Evolutionary conservation across 2,329 filamentous ascomycete genomes (phyloP), one percentile per base, ranked within the genome.

Genomic region (Aspergillus texensis): DNA sequence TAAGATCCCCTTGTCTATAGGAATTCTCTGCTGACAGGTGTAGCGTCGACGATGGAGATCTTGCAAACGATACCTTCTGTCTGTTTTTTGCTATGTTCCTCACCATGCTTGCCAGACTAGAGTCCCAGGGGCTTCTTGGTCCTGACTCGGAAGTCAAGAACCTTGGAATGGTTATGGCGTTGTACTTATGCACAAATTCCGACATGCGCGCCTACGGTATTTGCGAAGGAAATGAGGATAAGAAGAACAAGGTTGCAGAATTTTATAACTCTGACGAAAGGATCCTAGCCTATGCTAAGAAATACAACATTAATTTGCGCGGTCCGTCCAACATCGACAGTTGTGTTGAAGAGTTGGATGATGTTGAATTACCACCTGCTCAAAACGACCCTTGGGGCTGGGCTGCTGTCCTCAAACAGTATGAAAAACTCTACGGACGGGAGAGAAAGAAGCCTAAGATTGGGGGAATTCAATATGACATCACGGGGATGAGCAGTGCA

Each of bases 401-500:
- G 57, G n/a, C 52, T 12, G 39, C 30, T 24, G 32, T 32, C 19
- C 32, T 58, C 24, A 55, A 61, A 11, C 16, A 39, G 16, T 64
- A 64, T 21, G 39, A 60, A 9, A 10, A 32, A 21, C 21, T 12
- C 6, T 14, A 58, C 28, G 12, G 36, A 28, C 16, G n/a, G 30
- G 8, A 26, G 62, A 64, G 10, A 36, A 36, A 36, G 63, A 16
- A 63, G 57, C 21, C 46, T 30, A 30, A 52, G 19, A 78, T 82
- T 21, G 80, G 80, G 4, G 80, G 80, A 0, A 80, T 82, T 59
- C 21, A 34, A 0, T 65, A 75, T 4, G 80, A 81, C 61, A 72
- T 80, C 55, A 77, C 78, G 11, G 73, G 75, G 1, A 76, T 71
- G 73, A 64, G 68, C n/a, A 65, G 66, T 24, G 68, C 70, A 1